A percentile compares a stretch with the other conserved stretches of the same genome.
Conservation (phyloP, 345 rosid species). For the Reutealis trisperma region DNA sequence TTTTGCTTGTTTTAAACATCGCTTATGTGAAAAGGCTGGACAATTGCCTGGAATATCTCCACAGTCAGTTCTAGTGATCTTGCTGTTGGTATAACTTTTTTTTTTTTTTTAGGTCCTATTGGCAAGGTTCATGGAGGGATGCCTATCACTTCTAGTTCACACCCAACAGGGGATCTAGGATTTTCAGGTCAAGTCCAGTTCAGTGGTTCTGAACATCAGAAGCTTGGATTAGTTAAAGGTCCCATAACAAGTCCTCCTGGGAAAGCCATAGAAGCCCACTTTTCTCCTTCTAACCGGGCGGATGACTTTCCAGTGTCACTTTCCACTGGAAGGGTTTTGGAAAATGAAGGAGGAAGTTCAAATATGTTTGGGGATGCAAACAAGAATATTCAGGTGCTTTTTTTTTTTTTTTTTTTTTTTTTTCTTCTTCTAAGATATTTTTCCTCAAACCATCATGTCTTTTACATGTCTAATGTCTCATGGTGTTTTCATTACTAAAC, state of each 20-base stretch:
- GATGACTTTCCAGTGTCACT: constrained; percentile 39
- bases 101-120: constrained; percentile 46
- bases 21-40: neutral
- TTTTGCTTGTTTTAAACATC: neutral
- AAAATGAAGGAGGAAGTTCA: constrained; percentile 52
- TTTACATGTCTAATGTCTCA: constrained; percentile 11
- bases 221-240: constrained; percentile 23
- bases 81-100: constrained; percentile 12
- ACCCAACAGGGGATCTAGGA: constrained; percentile 39
- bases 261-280: constrained; percentile 32
- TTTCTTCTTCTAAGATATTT: neutral
- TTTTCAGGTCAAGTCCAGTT: constrained; percentile 35
- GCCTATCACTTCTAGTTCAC: constrained; percentile 40
- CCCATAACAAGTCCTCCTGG: constrained; percentile 21
- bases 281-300: constrained; percentile 31
- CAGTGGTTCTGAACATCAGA: constrained; percentile 32
- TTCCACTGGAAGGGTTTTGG: constrained; percentile 45
- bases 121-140: constrained; percentile 58
- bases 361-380: constrained; percentile 42
- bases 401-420: neutral
- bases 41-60: neutral
- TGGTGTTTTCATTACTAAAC: constrained; percentile 10
- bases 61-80: constrained; percentile 8
- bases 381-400: constrained; percentile 53
- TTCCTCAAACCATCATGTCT: neutral